Evolutionary conservation across 2,329 filamentous ascomycete species (phyloP).

Genomic region (Blumeria graminis): DNA sequence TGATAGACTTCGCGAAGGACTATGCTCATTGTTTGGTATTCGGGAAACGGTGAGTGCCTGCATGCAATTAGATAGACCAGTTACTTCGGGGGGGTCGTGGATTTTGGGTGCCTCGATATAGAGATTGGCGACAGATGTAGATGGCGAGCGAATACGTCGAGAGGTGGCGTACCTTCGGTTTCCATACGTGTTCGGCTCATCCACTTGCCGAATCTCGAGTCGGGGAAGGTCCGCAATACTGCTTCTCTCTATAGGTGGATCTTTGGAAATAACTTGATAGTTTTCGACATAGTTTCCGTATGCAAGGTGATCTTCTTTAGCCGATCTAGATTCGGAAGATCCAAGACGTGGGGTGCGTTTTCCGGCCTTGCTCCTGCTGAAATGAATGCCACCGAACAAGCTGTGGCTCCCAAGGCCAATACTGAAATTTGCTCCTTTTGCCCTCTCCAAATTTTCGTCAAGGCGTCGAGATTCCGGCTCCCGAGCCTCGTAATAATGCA

Average conservation of each 20-base stretch:
- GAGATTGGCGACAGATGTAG: not conserved
- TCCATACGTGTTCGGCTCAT: slow-evolving; percentile 2
- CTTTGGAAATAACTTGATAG: slow-evolving; percentile 5
- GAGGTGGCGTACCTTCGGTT: slow-evolving; percentile 5
- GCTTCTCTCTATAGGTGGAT: slow-evolving; percentile 5
- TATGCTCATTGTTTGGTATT: too few species aligned
- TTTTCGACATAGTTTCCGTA: slow-evolving; percentile 14
- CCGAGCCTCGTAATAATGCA: not conserved
- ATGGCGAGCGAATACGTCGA: not conserved
- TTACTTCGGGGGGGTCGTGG: slow-evolving; percentile 9
- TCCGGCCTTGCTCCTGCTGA: slow-evolving; percentile 7
- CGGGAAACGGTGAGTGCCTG: slow-evolving; percentile 6
- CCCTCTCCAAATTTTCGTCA: slow-evolving; percentile 4
- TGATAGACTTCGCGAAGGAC: slow-evolving; percentile 16
- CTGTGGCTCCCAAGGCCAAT: slow-evolving; percentile 7
- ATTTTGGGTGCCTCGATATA: too few species aligned
- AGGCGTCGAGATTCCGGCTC: not conserved
- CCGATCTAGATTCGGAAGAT: not conserved
- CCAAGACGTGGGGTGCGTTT: slow-evolving; percentile 5
- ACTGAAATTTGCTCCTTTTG: slow-evolving; percentile 11
- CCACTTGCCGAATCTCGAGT: slow-evolving; percentile 3
- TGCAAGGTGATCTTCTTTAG: slow-evolving; percentile 17
- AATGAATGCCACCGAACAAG: slow-evolving; percentile 9
- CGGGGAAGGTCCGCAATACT: slow-evolving; percentile 4
- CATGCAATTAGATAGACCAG: slow-evolving; percentile 11